A percentile compares a stretch with the other conserved stretches of the same genome.
phyloP scores from a whole-genome alignment of 352 stramenopile species.

The Phytophthora vignae region DNA sequence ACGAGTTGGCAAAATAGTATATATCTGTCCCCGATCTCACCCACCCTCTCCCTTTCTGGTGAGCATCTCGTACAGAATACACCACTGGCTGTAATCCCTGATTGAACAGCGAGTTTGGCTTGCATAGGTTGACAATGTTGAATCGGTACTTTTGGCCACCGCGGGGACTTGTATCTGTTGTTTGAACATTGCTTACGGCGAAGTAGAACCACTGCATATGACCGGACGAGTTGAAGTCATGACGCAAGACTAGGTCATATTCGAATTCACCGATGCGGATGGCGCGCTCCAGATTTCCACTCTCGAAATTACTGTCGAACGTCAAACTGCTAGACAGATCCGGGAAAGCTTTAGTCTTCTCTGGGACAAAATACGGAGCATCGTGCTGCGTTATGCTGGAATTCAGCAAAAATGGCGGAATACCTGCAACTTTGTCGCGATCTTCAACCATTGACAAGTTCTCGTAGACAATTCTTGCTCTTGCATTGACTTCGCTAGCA shows the following conservation, averaged over 20 bases:
- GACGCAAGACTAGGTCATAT: slow-evolving; percentile 92
- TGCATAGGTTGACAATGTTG: slow-evolving; percentile 95
- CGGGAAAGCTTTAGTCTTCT: slow-evolving; percentile 32
- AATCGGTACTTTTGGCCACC: slow-evolving; percentile 77
- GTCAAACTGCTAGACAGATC: slow-evolving; percentile 53
- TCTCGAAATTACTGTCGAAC: slow-evolving; percentile 95
- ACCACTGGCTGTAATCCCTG: slow-evolving; percentile 91
- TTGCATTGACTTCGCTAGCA: slow-evolving; percentile 33
- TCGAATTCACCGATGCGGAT: slow-evolving; percentile 86
- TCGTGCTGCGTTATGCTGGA: slow-evolving; percentile 8
- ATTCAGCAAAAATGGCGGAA: slow-evolving; percentile 35
- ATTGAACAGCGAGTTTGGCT: slow-evolving; percentile 93
- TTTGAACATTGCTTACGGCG: slow-evolving; percentile 79
- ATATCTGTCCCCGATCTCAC: slow-evolving; percentile 76
- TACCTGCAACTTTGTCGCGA: slow-evolving; percentile 12
- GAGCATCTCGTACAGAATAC: slow-evolving; percentile 83
- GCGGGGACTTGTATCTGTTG: slow-evolving; percentile 1
- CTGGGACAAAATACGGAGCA: slow-evolving; percentile 50
- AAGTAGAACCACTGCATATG: slow-evolving; percentile 97
- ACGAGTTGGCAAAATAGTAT: slow-evolving; percentile 89
- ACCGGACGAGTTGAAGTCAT: slow-evolving; percentile 84
- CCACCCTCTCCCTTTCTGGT: slow-evolving; percentile 72
- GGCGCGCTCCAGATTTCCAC: slow-evolving; percentile 88
- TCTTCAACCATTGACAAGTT: slow-evolving; percentile 45
- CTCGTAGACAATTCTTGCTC: slow-evolving; percentile 68